A percentile compares a stretch with the other conserved stretches of the same genome.
These are phyloP conservation scores for Porcisia deanei DNA, from an alignment of 208 protist genomes.

Conservation along the genomic window DNA sequence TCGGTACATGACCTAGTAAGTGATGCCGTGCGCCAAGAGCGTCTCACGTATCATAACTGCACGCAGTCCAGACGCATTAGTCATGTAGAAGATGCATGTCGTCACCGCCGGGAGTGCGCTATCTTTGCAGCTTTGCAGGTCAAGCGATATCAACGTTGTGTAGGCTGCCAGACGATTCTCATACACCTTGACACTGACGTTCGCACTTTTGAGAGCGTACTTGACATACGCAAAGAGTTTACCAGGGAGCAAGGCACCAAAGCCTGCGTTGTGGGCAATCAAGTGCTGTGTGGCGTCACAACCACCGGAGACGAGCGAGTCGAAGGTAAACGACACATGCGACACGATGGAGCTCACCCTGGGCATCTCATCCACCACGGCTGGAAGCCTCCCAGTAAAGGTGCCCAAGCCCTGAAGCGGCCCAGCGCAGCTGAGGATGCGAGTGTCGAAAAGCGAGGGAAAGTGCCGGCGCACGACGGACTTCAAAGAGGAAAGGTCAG, in stretches of 20 bases:
- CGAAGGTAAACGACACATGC: constrained; percentile 17
- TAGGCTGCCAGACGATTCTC: constrained; percentile 23
- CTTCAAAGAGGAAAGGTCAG: constrained; percentile 49
- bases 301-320: constrained; percentile 13
- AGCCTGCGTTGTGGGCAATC: constrained; percentile 38
- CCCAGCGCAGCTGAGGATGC: constrained; percentile 42
- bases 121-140: constrained; percentile 10
- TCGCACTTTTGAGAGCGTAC: constrained; percentile 17
- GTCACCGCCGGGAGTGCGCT: constrained; percentile 19
- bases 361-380: constrained; percentile 36
- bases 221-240: constrained; percentile 48
- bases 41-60: constrained; percentile 30
- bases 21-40: not conserved
- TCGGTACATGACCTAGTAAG: constrained; percentile 23
- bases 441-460: constrained; percentile 68
- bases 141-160: constrained; percentile 25
- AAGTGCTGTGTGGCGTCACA: constrained; percentile 5
- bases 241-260: constrained; percentile 65
- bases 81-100: constrained; percentile 31
- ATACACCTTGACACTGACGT: constrained; percentile 6
- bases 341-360: constrained; percentile 8
- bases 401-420: constrained; percentile 42
- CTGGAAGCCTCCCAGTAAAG: constrained; percentile 43
- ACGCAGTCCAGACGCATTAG: constrained; percentile 6
- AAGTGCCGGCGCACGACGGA: constrained; percentile 37